These are phyloP conservation scores for Suhomyces kunorum DNA, from an alignment of 1,139 yeast genomes.

Conservation along the genomic window DNA sequence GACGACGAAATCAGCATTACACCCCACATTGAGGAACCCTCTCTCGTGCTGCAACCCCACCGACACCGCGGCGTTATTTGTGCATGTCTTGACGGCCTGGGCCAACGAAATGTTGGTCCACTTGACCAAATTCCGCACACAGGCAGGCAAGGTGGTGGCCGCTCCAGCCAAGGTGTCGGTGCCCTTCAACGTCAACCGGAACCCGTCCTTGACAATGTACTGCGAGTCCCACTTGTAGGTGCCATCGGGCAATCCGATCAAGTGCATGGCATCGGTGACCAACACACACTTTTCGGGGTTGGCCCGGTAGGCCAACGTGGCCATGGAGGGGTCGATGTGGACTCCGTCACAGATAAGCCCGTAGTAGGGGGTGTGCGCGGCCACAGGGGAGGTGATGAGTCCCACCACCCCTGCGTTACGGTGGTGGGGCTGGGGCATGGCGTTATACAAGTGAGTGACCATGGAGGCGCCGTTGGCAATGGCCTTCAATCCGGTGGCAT, in stretches of 20 bases:
- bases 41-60: conserved; percentile 46
- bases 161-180: conserved; percentile 66
- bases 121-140: conserved; percentile 52
- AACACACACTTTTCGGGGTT: conserved; percentile 57
- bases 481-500: conserved; percentile 51
- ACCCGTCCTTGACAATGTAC: conserved; percentile 52
- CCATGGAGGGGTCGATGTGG: conserved; percentile 62
- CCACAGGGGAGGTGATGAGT: conserved; percentile 44
- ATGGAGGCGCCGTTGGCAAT: conserved; percentile 55
- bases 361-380: conserved; percentile 47
- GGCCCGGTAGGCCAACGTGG: conserved; percentile 53
- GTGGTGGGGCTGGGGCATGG: conserved; percentile 70
- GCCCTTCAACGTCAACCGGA: conserved; percentile 51
- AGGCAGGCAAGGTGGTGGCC: conserved; percentile 57
- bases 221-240: conserved; percentile 52
- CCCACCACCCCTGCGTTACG: conserved; percentile 64
- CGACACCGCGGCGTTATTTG: conserved; percentile 57
- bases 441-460: conserved; percentile 66
- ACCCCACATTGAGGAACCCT: conserved; percentile 55
- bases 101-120: conserved; percentile 57
- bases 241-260: conserved; percentile 55
- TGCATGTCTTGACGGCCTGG: conserved; percentile 57
- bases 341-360: conserved; percentile 66
- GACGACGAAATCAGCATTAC: conserved; percentile 62
- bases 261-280: conserved; percentile 65